Conservation (phyloP, 176 grass and related monocot genomes). For the Phyllostachys edulis region DNA sequence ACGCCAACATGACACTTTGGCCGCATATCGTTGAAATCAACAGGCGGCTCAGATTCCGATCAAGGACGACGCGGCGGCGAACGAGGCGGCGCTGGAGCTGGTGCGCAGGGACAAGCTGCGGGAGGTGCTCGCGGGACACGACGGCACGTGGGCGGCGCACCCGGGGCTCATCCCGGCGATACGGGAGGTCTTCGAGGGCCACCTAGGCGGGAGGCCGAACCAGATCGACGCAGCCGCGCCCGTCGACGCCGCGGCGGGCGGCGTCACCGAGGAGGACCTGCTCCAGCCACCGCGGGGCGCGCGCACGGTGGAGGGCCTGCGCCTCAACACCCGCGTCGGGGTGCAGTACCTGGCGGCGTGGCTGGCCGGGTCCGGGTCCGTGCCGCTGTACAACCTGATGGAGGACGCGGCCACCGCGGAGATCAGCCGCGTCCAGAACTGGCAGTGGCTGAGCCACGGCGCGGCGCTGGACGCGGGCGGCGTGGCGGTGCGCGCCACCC, state of each 20-base stretch:
- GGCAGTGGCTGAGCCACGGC: conserved; percentile 86
- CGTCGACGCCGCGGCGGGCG: conserved; percentile 8
- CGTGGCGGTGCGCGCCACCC: conserved; percentile 49
- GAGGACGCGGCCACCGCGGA: conserved; percentile 95
- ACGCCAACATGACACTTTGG: too few relatives aligned
- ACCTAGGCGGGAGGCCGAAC: conserved; percentile 61
- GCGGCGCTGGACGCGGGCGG: conserved; percentile 52
- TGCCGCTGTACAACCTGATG: conserved; percentile 94
- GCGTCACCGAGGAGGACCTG: conserved; percentile 71
- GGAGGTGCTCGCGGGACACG: conserved; percentile 79
- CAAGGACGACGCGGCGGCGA: conserved; percentile 69
- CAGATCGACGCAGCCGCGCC: conserved; percentile 51
- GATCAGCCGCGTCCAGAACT: conserved; percentile 95
- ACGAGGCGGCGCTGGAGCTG: conserved; percentile 81
- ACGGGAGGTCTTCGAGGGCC: conserved; percentile 58
- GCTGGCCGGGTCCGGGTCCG: conserved; percentile 70
- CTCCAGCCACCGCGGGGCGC: conserved; percentile 56
- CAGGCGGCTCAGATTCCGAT: conserved; percentile 97
- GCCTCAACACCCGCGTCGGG: conserved; percentile 81
- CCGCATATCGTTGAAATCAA: too few relatives aligned
- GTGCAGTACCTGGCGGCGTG: conserved; percentile 87
- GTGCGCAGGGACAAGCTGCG: conserved; percentile 85
- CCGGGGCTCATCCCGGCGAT: conserved; percentile 91
- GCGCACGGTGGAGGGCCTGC: conserved; percentile 71
- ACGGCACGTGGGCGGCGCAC: conserved; percentile 96